Base-by-base conservation (phyloP, 257 asterid genomes). In the Solanum pennellii region DNA sequence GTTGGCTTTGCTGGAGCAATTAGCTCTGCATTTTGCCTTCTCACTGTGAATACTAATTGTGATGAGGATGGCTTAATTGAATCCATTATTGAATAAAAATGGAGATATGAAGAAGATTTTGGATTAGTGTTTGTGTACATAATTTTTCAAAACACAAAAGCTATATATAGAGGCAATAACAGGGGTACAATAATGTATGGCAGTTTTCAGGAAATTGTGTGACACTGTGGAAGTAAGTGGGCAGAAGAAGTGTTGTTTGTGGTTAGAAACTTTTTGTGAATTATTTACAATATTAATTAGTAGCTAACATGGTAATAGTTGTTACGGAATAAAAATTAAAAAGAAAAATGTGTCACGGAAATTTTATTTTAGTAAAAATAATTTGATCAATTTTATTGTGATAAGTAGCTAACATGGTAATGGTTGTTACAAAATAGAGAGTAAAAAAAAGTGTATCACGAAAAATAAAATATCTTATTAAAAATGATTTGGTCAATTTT, bases 1-100 rank as follows among this genome's bases (percentile, higher is more conserved):
- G 91, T 89, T 45, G 88, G 89, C 27, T 75, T 75, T 37, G 88
- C 89, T 11, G 91, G 91, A 29, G 23, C 35, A 29, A 87, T 74
- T 62, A 89, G 83, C 88, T 87, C 89, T 10, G 88, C 65, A 3
- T 71, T 83, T 29, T 66, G 71, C 87, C 90, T 86, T 29, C 68
- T 85, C n/a, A 87, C 90, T 7, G n/a, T 79, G 86, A 89, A 87
- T 9, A 27, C 79, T 20, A 85, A 18, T 35, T 27, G 10, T 45
- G 84, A 47, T 42, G 87, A 69, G 29, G 83, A 44, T 45, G 5
- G 83, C 31, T 18, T 35, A 73, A 35, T 72, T 59, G 87, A 10
- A 85, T 72, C 49, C 87, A 85, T 85, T 52, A 11, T 15, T n/a
- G 59, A 23, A 10, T 69, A 39, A 74, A 74, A 37, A 74, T 39